Evolutionary conservation across 2,329 filamentous ascomycete genomes (phyloP).

Genomic region (Pezicula carpinea): DNA sequence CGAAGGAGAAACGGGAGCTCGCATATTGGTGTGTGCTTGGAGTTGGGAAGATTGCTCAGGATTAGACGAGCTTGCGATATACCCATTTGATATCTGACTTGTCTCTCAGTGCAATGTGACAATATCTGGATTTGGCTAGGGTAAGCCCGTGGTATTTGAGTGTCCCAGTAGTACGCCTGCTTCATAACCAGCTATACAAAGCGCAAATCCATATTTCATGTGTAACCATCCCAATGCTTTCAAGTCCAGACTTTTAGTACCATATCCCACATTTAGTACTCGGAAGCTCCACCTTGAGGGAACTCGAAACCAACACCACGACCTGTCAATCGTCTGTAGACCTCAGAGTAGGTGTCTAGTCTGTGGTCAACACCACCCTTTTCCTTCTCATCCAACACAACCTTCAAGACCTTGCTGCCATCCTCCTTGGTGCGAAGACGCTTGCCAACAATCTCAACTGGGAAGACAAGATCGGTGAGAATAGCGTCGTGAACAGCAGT

Average conservation of each 20-base stretch:
- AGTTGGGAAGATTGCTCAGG: conserved; percentile 69
- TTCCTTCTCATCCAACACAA: conserved; percentile 99
- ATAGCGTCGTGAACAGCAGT: conserved; percentile 99
- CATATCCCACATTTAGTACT: conserved; percentile 62
- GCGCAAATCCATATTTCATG: conserved; percentile 7
- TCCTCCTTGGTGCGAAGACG: conserved; percentile 98
- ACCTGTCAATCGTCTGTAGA: conserved; percentile 97
- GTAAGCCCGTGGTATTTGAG: conserved; percentile 16
- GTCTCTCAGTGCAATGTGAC: neutral
- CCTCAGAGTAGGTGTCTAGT: conserved; percentile 98
- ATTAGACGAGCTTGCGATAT: conserved; percentile 27
- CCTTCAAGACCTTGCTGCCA: conserved; percentile 97
- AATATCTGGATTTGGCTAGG: conserved; percentile 10
- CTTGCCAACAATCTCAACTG: conserved; percentile 99
- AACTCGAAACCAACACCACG: conserved; percentile 98
- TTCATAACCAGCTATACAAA: conserved; percentile 9
- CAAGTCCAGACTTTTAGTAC: conserved; percentile 16
- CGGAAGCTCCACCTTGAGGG: conserved; percentile 73
- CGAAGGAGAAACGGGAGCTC: conserved; percentile 76
- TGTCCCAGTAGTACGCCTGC: conserved; percentile 23
- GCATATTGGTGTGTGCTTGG: conserved; percentile 96
- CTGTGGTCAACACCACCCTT: conserved; percentile 98
- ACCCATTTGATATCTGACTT: conserved; percentile 22
- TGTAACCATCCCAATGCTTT: conserved; percentile 27
- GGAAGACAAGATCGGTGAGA: conserved; percentile 96